Conservation (phyloP, 2,329 filamentous ascomycete species). For the Colletotrichum trifolii region DNA sequence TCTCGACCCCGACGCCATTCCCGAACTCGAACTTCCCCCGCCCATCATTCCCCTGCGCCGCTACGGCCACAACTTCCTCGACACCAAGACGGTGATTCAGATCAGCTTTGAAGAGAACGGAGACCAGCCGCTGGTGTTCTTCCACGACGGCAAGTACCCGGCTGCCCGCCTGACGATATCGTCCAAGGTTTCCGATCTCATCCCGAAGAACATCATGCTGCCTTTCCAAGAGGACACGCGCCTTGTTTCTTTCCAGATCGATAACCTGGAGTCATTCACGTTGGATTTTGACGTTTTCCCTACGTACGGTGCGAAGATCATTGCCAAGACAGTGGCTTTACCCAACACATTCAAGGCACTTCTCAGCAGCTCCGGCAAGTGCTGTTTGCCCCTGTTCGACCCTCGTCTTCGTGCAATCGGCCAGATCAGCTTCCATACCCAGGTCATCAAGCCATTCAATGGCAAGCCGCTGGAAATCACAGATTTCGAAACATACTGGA, state of each 20-base stretch:
- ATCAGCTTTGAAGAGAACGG: constrained; percentile 85
- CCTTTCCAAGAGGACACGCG: constrained; percentile 97
- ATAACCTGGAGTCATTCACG: constrained; percentile 90
- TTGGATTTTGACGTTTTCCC: constrained; percentile 98
- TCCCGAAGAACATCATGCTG: constrained; percentile 94
- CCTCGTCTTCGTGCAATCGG: constrained; percentile 91
- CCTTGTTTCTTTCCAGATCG: constrained; percentile 94
- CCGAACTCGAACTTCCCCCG: constrained; percentile 89
- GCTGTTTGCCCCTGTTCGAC: constrained; percentile 91
- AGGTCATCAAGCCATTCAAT: constrained; percentile 95
- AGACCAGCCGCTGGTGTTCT: constrained; percentile 87
- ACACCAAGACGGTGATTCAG: constrained; percentile 96
- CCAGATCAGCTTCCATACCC: constrained; percentile 91
- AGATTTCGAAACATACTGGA: constrained; percentile 99
- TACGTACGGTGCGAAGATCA: constrained; percentile 96
- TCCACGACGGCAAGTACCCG: constrained; percentile 96
- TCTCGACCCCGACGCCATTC: constrained; percentile 88
- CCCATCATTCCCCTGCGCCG: constrained; percentile 94
- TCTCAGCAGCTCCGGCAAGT: constrained; percentile 79
- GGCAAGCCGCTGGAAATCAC: constrained; percentile 95
- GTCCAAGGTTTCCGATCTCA: constrained; percentile 94
- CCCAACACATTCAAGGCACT: constrained; percentile 85
- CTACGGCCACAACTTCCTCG: constrained; percentile 98
- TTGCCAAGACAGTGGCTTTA: constrained; percentile 93
- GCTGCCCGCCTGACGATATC: constrained; percentile 95